Percentiles rank a stretch among this genome's conserved stretches.
Conservation (phyloP, 1,284 basidiomycete genomes). For the Sporisorium exsertum region DNA sequence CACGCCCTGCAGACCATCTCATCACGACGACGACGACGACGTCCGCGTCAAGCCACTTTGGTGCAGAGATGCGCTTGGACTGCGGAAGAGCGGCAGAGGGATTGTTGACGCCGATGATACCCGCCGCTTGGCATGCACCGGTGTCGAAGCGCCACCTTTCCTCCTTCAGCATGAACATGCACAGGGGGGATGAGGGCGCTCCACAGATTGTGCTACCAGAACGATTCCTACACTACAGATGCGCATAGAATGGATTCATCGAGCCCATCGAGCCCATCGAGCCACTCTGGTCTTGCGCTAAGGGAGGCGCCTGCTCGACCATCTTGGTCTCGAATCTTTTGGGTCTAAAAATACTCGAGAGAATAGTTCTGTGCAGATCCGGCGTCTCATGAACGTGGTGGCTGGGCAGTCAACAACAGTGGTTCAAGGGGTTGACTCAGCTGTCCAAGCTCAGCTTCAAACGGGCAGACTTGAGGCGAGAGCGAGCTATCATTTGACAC, state of each 20-base stretch:
- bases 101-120: neutral
- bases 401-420: too few relatives aligned
- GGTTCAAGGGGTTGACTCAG: too few relatives aligned
- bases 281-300: too few relatives aligned
- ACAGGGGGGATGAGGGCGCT: neutral
- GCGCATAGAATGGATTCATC: neutral
- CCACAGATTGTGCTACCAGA: conserved; percentile 3
- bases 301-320: neutral
- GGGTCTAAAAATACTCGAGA: neutral
- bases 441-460: too few relatives aligned
- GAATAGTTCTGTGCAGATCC: neutral
- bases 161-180: neutral
- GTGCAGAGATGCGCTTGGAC: neutral
- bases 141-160: neutral
- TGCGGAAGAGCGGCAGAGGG: neutral
- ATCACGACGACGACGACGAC: neutral
- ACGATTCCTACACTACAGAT: neutral
- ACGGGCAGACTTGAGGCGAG: neutral
- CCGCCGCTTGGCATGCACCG: conserved; percentile 8
- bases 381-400: neutral
- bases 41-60: neutral
- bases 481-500: neutral
- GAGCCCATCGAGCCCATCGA: neutral
- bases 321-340: neutral
- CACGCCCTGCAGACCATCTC: neutral